Evolutionary conservation across 805 yeast species (phyloP).

Genomic region (Starmerella lactis-condensi): DNA sequence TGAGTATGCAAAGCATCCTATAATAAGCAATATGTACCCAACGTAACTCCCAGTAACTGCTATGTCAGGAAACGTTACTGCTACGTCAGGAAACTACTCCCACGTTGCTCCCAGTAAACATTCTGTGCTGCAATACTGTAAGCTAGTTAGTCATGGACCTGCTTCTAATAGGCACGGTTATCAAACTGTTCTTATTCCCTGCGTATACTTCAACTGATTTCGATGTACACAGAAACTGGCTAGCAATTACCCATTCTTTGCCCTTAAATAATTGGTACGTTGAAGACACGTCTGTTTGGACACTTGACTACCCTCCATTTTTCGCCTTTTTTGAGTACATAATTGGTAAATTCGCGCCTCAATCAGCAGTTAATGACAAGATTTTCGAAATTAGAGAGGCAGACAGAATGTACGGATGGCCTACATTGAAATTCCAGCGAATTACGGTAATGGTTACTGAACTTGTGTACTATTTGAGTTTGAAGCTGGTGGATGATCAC

Average conservation of each 20-base stretch:
- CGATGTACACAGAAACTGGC: slow-evolving; percentile 95
- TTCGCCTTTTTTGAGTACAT: slow-evolving; percentile 90
- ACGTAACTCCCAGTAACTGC: too few species aligned
- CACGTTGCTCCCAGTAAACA: too few species aligned
- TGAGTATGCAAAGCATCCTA: too few species aligned
- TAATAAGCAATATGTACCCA: too few species aligned
- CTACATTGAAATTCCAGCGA: slow-evolving; percentile 73
- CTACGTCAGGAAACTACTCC: too few species aligned
- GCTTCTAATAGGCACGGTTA: slow-evolving; percentile 9
- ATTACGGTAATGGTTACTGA: slow-evolving; percentile 65
- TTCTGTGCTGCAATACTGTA: too few species aligned
- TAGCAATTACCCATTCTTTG: slow-evolving; percentile 63
- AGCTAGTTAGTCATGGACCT: slow-evolving; percentile 2
- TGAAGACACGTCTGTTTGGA: slow-evolving; percentile 74
- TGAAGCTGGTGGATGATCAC: slow-evolving; percentile 19
- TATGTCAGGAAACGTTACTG: too few species aligned
- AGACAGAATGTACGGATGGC: slow-evolving; percentile 50
- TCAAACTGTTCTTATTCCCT: slow-evolving; percentile 36
- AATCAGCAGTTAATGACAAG: slow-evolving; percentile 46
- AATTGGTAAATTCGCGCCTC: slow-evolving; percentile 54
- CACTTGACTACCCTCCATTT: slow-evolving; percentile 92
- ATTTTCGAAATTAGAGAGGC: slow-evolving; percentile 45
- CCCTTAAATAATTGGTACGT: slow-evolving; percentile 71
- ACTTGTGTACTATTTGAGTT: slow-evolving; percentile 36
- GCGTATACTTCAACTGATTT: slow-evolving; percentile 91